Conservation (phyloP, 768 basidiomycete species). For the Epithele typhae region DNA sequence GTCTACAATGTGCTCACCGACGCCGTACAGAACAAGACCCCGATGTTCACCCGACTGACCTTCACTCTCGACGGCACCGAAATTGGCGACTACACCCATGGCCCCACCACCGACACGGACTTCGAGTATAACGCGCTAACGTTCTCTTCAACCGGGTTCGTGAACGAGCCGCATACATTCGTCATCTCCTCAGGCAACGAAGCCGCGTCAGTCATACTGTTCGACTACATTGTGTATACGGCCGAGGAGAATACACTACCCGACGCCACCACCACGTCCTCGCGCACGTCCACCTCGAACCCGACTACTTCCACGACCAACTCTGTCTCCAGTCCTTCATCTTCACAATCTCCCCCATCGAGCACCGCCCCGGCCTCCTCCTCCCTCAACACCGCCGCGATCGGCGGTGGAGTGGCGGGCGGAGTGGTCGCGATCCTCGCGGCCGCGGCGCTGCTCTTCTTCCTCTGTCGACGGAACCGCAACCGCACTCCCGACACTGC, state of each 20-base stretch:
- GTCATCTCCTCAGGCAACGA: neutral
- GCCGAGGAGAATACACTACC: neutral
- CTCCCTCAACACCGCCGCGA: too few species aligned
- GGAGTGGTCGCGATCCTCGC: too few species aligned
- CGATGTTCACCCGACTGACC: slow-evolving; percentile 3
- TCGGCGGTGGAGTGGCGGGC: too few species aligned
- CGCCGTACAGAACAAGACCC: neutral
- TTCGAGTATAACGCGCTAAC: slow-evolving; percentile 2
- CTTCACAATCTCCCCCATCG: too few species aligned
- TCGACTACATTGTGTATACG: slow-evolving; percentile 8
- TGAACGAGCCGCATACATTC: neutral
- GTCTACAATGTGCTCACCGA: slow-evolving; percentile 6
- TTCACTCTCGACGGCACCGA: slow-evolving; percentile 3
- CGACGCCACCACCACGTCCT: neutral
- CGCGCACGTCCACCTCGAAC: neutral
- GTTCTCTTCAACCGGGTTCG: neutral
- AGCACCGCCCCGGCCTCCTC: too few species aligned
- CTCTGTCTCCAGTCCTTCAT: too few species aligned
- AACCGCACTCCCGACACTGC: too few species aligned
- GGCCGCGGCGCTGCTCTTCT: too few species aligned
- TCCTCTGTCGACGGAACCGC: too few species aligned
- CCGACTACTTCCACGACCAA: neutral
- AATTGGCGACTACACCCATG: neutral
- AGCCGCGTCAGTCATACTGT: neutral
- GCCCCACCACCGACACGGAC: neutral